Conservation (phyloP, 2,329 filamentous ascomycete species). For the Magnaporthales sp. region DNA sequence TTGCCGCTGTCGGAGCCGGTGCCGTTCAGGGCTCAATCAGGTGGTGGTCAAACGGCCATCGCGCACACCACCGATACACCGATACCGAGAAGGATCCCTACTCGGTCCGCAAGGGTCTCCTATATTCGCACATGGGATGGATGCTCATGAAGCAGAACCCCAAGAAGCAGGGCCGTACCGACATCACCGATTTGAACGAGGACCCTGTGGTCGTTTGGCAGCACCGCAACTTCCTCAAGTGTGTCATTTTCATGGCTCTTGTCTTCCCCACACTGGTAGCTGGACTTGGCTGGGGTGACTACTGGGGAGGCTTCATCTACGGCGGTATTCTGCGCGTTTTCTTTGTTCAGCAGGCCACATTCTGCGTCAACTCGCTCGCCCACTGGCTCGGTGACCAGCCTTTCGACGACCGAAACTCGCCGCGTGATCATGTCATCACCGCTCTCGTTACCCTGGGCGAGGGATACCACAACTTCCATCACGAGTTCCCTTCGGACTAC, state of each 20-base stretch:
- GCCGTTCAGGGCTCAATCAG: conserved; percentile 79
- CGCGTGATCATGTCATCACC: conserved; percentile 80
- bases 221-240: conserved; percentile 78
- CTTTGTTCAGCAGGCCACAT: conserved; percentile 86
- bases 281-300: conserved; percentile 75
- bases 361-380: conserved; percentile 85
- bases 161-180: conserved; percentile 78
- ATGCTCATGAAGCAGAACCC: conserved; percentile 93
- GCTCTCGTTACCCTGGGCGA: conserved; percentile 75
- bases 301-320: conserved; percentile 74
- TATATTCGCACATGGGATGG: conserved; percentile 82
- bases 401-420: conserved; percentile 87
- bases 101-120: conserved; percentile 78
- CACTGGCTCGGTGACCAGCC: conserved; percentile 91
- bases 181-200: conserved; percentile 82
- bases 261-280: conserved; percentile 67
- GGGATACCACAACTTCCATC: conserved; percentile 93
- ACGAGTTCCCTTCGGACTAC: conserved; percentile 91
- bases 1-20: conserved; percentile 72
- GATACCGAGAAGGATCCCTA: conserved; percentile 90
- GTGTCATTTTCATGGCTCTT: conserved; percentile 68
- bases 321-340: conserved; percentile 79
- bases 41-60: conserved; percentile 84
- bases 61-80: conserved; percentile 84
- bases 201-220: conserved; percentile 81